These are phyloP conservation scores for Arabis hirsuta DNA, from an alignment of 345 rosid species.

Conservation along the genomic window DNA sequence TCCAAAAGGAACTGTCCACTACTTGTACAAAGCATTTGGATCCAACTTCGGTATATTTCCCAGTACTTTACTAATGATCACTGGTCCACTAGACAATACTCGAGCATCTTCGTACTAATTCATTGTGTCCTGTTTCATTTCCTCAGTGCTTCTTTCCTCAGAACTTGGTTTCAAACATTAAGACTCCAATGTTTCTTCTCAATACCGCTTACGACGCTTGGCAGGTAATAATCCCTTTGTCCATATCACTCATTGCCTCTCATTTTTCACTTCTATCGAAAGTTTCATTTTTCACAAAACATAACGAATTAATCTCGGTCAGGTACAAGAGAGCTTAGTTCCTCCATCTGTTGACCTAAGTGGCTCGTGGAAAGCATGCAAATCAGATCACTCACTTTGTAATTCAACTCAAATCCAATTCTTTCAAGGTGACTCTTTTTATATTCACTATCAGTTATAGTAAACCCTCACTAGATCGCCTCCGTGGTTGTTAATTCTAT, in stretches of 20 bases:
- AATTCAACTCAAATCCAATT: slow-evolving; percentile 61
- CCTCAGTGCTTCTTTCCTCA: slow-evolving; percentile 86
- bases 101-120: slow-evolving; percentile 9
- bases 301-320: slow-evolving; percentile 20
- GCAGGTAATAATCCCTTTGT: slow-evolving; percentile 59
- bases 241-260: slow-evolving; percentile 20
- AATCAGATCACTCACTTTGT: slow-evolving; percentile 55
- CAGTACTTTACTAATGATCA: not conserved
- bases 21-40: slow-evolving; percentile 66
- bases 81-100: not conserved
- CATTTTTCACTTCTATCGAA: not conserved
- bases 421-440: slow-evolving; percentile 56
- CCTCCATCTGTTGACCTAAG: slow-evolving; percentile 65
- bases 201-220: slow-evolving; percentile 77
- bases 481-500: not conserved
- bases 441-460: not conserved
- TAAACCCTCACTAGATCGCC: not conserved
- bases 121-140: not conserved
- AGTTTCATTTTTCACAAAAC: not conserved
- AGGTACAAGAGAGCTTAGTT: slow-evolving; percentile 69
- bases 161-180: slow-evolving; percentile 60
- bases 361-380: slow-evolving; percentile 70
- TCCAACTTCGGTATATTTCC: slow-evolving; percentile 68
- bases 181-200: slow-evolving; percentile 69
- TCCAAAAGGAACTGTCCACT: slow-evolving; percentile 63